Base-by-base conservation (phyloP, 106 monocot genomes). In the Dendrobium catenatum region DNA sequence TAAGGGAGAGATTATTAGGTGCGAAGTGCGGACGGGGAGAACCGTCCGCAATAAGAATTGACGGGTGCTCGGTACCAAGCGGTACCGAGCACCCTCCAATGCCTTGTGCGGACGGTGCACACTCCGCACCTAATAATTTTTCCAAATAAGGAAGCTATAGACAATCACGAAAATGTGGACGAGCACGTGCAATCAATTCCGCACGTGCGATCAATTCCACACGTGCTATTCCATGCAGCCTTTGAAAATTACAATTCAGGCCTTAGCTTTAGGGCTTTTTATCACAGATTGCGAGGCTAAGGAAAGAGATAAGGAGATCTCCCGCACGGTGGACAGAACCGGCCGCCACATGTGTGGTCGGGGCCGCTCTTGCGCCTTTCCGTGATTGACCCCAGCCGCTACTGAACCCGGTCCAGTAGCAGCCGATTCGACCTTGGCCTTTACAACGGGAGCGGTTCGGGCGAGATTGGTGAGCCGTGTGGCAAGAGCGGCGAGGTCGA, bases 311-410 rank as follows among this genome's bases (percentile, higher is more conserved):
- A 87, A 48, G 26, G 91, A 91, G n/a, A 68, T 42, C 85, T 96
- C 96, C 41, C 85, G 82, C 46, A 96, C 94, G 9, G 90, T 88
- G 20, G 92, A 90, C 73, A 96, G 82, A 27, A 81, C 85, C 78
- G 96, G 96, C 78, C 55, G 83, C 96, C 96, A 96, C 79, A 78
- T 58, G 59, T 80, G 37, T n/a, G 58, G 33, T 40, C 49, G 11
- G 11, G 73, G 51, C 51, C 51, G 61, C 51, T 33, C 42, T 27
- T 20, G 54, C 4, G 10, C 15, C 48, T 77, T 22, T 37, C 61
- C 58, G 9, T 7, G 31, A 19, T 58, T 26, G 9, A 40, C 37
- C 15, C 16, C 51, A 1, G 51, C 51, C 51, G 51, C 15, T 13
- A 13, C 29, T 8, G 74, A 7, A 6, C 20, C 48, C 76, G 46